Percentiles rank a stretch among this genome's conserved stretches.
These are phyloP conservation scores for Candida succiphila DNA, from an alignment of 805 yeast species.

Conservation along the genomic window DNA sequence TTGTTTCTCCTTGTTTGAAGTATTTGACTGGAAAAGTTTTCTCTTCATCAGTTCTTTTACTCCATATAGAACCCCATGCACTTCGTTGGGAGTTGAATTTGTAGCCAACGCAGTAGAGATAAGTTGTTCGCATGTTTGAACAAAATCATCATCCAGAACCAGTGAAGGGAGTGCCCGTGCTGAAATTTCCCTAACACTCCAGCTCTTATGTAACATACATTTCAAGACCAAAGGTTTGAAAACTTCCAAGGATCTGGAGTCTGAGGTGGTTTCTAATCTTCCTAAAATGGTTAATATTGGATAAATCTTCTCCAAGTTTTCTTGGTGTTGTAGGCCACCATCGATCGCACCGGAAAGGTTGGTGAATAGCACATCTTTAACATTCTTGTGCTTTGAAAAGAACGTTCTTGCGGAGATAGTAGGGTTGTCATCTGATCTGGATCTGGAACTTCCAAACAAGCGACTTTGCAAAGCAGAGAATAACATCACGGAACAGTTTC, in stretches of 20 bases:
- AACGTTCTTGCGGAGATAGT: constrained; percentile 52
- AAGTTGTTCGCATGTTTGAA: too few species aligned
- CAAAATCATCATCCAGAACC: constrained; percentile 8
- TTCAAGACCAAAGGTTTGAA: constrained; percentile 38
- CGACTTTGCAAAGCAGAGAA: constrained; percentile 78
- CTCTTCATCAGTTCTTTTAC: constrained; percentile 48
- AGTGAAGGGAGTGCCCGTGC: constrained; percentile 57
- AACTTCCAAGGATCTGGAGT: constrained; percentile 38
- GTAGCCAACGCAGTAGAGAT: too few species aligned
- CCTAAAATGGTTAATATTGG: constrained; percentile 68
- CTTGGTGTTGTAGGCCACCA: constrained; percentile 9
- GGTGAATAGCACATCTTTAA: constrained; percentile 38
- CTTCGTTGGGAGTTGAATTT: too few species aligned
- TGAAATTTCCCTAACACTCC: constrained; percentile 88
- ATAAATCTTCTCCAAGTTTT: constrained; percentile 50
- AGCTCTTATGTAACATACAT: constrained; percentile 43
- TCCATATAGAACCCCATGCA: too few species aligned
- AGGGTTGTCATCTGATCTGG: constrained; percentile 25
- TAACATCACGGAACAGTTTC: constrained; percentile 91
- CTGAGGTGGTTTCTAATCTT: constrained; percentile 50
- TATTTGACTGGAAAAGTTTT: constrained; percentile 36
- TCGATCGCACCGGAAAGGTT: constrained; percentile 26
- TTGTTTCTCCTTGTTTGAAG: constrained; percentile 9
- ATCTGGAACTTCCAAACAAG: constrained; percentile 55
- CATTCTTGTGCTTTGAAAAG: constrained; percentile 52